Percentiles rank a stretch among this genome's conserved stretches.
These are phyloP conservation scores for Plasmodium vivax DNA, from an alignment of 169 alveolate genomes.

Conservation along the genomic window DNA sequence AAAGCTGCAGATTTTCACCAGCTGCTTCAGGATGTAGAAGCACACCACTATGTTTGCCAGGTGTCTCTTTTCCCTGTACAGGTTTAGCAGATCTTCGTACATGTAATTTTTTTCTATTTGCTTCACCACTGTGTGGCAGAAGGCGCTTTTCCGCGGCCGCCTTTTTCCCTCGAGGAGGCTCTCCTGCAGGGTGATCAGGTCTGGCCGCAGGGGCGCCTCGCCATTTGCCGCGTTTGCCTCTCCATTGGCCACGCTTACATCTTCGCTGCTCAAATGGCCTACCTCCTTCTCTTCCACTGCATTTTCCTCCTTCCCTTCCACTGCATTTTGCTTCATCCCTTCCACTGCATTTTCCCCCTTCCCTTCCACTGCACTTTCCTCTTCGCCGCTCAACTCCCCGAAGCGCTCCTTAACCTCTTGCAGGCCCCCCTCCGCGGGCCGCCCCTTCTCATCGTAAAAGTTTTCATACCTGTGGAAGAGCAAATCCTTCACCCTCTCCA, in stretches of 20 bases:
- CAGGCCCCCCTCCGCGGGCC: neutral
- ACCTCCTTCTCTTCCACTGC: neutral
- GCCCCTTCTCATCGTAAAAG: constrained; percentile 27
- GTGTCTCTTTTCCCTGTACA: constrained; percentile 47
- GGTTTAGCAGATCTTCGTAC: constrained; percentile 46
- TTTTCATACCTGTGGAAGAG: constrained; percentile 60
- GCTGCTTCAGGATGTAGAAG: constrained; percentile 40
- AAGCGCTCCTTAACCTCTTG: neutral
- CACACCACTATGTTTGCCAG: constrained; percentile 68
- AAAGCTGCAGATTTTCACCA: constrained; percentile 40
- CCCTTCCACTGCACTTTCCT: neutral
- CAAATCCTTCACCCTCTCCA: constrained; percentile 36
- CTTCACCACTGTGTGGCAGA: constrained; percentile 53
- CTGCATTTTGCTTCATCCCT: neutral
- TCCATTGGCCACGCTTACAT: neutral
- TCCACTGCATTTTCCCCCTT: neutral
- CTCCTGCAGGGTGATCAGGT: neutral
- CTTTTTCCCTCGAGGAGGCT: neutral
- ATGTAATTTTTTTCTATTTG: constrained; percentile 52
- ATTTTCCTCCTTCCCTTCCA: neutral
- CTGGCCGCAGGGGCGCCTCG: neutral
- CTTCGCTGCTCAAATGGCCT: neutral
- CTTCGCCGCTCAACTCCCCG: neutral
- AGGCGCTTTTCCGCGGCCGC: neutral
- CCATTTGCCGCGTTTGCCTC: neutral